Base-by-base conservation (phyloP, 176 grass and related monocot genomes). In the Thalia dealbata region DNA sequence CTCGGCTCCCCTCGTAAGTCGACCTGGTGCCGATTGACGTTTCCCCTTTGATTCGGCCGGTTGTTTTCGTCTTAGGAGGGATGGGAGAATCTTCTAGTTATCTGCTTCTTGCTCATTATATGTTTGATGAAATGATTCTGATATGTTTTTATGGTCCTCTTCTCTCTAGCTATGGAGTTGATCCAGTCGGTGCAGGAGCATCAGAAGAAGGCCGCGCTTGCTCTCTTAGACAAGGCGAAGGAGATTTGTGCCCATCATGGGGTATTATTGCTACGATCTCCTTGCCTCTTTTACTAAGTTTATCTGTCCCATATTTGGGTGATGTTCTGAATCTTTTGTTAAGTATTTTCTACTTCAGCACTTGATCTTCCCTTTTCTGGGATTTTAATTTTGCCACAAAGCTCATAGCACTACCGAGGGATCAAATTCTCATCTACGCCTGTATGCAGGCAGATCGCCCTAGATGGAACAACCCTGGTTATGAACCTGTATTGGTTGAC, bases 131-230 rank as follows among this genome's bases (percentile, higher is more conserved):
- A 59, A 73, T 58, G 29, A 9, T n/a, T 59, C 54, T 61, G 55
- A 61, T 59, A 14, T 10, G 13, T 74, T 44, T 4, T 19, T 26
- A 8, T 27, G 48, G 25, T 71, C 26, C 26, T 71, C 13, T 51
- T 50, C 28, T 70, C 69, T 78, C n/a, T 69, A 79, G 74, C 86
- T 14, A 71, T 81, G 28, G 89, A 92, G 74, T 74, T 88, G 78
- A 77, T 92, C 59, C 79, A 67, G 52, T 80, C 78, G 42, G 51
- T 88, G 45, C 89, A 86, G 59, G 71, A 88, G 41, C 83, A 88
- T 74, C 80, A 92, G 78, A 81, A 75, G 71, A 24, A 86, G 73
- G 77, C 75, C 48, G 68, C 89, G 44, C 14, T 81, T 32, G 81
- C 71, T 48, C 80, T 92, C 28, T 67, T 92, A n/a, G 75, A 81